Conservation (phyloP, 495 filamentous ascomycete genomes). For the Bathelium albidoporum region DNA sequence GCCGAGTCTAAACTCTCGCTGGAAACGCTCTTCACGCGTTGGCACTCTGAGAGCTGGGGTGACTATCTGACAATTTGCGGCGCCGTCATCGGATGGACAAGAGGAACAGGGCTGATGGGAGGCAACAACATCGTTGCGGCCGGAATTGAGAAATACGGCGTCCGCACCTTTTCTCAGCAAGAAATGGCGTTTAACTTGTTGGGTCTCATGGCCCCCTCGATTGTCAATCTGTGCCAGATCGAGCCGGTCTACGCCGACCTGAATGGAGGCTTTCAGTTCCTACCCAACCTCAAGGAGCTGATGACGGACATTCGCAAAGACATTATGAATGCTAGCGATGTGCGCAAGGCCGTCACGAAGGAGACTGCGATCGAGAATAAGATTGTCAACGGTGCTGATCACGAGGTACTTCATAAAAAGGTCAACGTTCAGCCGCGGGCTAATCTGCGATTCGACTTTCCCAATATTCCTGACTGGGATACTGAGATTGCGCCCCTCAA, state of each 20-base stretch:
- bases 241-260: constrained; percentile 96
- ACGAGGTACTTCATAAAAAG: constrained; percentile 87
- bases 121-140: constrained; percentile 97
- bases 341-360: constrained; percentile 85
- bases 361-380: constrained; percentile 97
- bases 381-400: constrained; percentile 87
- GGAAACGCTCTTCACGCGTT: constrained; percentile 96
- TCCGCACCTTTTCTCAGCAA: constrained; percentile 96
- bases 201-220: constrained; percentile 86
- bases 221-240: constrained; percentile 90
- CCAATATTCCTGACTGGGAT: constrained; percentile 81
- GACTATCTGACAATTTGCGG: constrained; percentile 98
- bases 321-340: constrained; percentile 87
- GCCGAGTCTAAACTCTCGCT: constrained; percentile 95
- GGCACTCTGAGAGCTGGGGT: constrained; percentile 95
- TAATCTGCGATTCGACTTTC: constrained; percentile 96
- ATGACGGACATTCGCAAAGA: constrained; percentile 85
- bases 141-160: constrained; percentile 90
- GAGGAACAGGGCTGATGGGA: constrained; percentile 94
- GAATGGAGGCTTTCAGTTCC: constrained; percentile 94
- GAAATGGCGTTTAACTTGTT: constrained; percentile 99
- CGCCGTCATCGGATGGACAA: constrained; percentile 98
- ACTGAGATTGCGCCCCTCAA: constrained; percentile 81
- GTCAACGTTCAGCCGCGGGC: constrained; percentile 85
- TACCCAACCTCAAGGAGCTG: constrained; percentile 88